Evolutionary conservation across 2,329 filamentous ascomycete species (phyloP), one percentile per base, ranked within the genome.

Genomic region (Arthrobotrys sphaeroides): DNA sequence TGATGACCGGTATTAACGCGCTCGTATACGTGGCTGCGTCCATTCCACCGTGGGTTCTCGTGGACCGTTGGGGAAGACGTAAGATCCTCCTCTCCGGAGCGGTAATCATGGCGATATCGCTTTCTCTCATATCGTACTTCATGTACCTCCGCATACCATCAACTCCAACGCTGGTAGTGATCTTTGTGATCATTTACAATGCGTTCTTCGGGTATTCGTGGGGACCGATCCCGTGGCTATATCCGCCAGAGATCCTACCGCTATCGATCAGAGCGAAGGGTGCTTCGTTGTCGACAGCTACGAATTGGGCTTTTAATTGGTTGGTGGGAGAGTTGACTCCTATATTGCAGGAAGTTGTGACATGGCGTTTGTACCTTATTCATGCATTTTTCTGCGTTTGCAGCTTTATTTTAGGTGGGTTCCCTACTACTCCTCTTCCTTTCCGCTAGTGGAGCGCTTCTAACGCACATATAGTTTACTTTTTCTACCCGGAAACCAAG

Each of bases 251-350:
- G 86, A 99, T 99, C 84, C 86, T 99, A 45, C 95, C 95, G 3
- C 86, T 99, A 75, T 97, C 93, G 85, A 97, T 98, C 81, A 90
- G 95, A 80, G 96, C 94, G 74, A 98, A 98, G 86, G 95, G 95
- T 76, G 94, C 95, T 64, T 97, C 93, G 87, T 84, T 99, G 82
- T 97, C 94, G 75, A 98, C 95, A 1, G 95, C 95, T 16, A 90
- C 94, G 31, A 99, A 99, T 82, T 99, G 95, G 95, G 93, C 94
- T 0, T 97, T 95, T 84, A 99, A 99, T 84, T 99, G 93, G 91
- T 85, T 98, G 24, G 95, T 98, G 2, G 95, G 95, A 78, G 92
- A 96, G 83, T 88, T 98, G 86, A 99, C 95, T 0, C 95, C 95
- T 1, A 89, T 98, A 65, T 85, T 98, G 73, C 94, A 99, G 82